Conservation (phyloP, 495 filamentous ascomycete species). For the Penicillium diatomitis region DNA sequence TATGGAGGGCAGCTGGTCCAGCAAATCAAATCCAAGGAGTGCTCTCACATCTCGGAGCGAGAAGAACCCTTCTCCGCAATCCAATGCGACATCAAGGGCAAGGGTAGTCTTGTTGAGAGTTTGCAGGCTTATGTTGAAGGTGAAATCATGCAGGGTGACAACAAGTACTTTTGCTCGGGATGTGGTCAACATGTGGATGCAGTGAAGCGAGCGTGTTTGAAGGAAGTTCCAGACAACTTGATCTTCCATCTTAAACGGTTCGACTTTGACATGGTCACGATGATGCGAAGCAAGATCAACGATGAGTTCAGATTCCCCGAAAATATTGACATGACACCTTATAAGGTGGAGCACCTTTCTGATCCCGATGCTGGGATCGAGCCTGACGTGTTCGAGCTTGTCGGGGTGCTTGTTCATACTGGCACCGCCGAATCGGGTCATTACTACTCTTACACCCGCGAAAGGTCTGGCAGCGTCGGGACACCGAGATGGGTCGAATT, state of each 20-base stretch:
- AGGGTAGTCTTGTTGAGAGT: constrained; percentile 73
- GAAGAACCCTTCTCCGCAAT: constrained; percentile 91
- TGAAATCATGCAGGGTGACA: constrained; percentile 95
- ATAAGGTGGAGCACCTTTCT: constrained; percentile 78
- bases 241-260: constrained; percentile 97
- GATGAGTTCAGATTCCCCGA: constrained; percentile 84
- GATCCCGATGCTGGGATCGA: constrained; percentile 43
- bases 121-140: constrained; percentile 90
- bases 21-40: constrained; percentile 92
- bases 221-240: constrained; percentile 86
- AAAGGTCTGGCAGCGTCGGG: constrained; percentile 50
- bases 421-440: constrained; percentile 93
- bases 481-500: constrained; percentile 74
- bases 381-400: constrained; percentile 78
- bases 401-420: constrained; percentile 85
- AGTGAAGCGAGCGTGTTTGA: constrained; percentile 89
- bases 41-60: constrained; percentile 82
- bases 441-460: constrained; percentile 91
- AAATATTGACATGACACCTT: constrained; percentile 81
- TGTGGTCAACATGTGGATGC: constrained; percentile 90
- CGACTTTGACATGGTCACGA: constrained; percentile 81
- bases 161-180: constrained; percentile 93
- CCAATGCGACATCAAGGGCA: constrained; percentile 95
- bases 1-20: constrained; percentile 90
- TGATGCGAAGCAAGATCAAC: constrained; percentile 88